Conservation (phyloP, 371 early-diverging fungal genomes). For the Chytridium lagenaria region DNA sequence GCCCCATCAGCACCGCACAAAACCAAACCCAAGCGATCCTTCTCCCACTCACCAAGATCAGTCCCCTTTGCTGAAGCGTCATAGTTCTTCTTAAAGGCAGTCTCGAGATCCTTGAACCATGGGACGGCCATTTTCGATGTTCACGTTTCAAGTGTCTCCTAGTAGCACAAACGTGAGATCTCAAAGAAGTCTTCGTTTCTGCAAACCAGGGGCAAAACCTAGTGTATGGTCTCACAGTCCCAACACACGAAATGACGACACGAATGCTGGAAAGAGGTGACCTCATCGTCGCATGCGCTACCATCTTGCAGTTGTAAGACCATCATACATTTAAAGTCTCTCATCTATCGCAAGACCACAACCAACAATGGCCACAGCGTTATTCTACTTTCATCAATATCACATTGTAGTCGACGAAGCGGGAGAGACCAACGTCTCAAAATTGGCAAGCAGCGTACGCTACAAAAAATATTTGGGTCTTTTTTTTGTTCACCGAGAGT, state of each 20-base stretch:
- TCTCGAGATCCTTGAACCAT: neutral
- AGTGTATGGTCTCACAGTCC: neutral
- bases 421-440: too few species aligned
- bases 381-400: slow-evolving; percentile 1
- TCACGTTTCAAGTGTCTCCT: too few species aligned
- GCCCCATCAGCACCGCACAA: neutral
- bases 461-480: too few species aligned
- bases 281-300: neutral
- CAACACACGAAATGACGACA: neutral
- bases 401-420: neutral
- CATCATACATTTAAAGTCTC: neutral
- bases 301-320: neutral
- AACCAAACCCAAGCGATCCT: slow-evolving; percentile 3
- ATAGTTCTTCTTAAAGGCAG: slow-evolving; percentile 33
- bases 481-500: too few species aligned
- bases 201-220: too few species aligned
- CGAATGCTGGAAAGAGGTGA: neutral
- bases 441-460: too few species aligned
- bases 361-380: slow-evolving; percentile 9
- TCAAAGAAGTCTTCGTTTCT: too few species aligned
- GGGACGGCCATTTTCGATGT: neutral
- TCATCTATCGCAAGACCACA: slow-evolving; percentile 11
- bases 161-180: too few species aligned
- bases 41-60: neutral
- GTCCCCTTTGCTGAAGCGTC: slow-evolving; percentile 1